Base-by-base conservation (phyloP, 345 rosid species). In the Iberis pinnata region DNA sequence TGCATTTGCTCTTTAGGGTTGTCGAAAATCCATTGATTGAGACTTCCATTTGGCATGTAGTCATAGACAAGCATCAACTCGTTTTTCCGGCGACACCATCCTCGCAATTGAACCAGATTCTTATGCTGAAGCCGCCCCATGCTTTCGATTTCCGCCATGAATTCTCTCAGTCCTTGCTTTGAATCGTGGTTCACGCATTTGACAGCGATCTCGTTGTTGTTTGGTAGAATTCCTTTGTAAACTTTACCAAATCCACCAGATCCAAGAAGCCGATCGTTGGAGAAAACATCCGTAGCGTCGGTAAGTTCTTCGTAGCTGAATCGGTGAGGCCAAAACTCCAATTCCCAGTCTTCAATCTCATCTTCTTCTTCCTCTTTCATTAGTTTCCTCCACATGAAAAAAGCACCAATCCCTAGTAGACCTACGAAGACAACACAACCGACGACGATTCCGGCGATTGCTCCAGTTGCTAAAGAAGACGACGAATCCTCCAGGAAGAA, bases 71-170 rank as follows among this genome's bases (percentile, higher is more conserved):
- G 95, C 83, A 88, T 63, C 11, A 80, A 78, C 60, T 86, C 79
- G 60, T 67, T 89, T 44, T 79, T 71, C 66, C 79, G 81, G 18
- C 92, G 48, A 61, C 97, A 89, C 97, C 95, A 89, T 10, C 97
- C 97, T 58, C 83, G 71, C 87, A 89, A 61, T 60, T 75, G 87
- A 29, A 83, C 92, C 0, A 89, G 70, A 38, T 89, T 81, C 72
- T 89, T 89, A 61, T 89, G 97, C 49, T 89, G 95, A 6, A 89
- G 71, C 48, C 97, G 62, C 9, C 97, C 95, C 78, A 85, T 79
- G 31, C 95, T 83, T n/a, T 84, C 81, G 50, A 86, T 83, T 49
- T 89, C 97, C 17, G 95, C 97, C 97, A 89, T 85, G 88, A 89
- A 85, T 26, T 86, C 95, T 68, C 83, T 78, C 3, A 86, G 53